Percentiles rank a stretch among this genome's conserved stretches.
Evolutionary conservation across 176 grass and related monocot genomes (phyloP).

Genomic region (Bolboschoenus planiculmis): DNA sequence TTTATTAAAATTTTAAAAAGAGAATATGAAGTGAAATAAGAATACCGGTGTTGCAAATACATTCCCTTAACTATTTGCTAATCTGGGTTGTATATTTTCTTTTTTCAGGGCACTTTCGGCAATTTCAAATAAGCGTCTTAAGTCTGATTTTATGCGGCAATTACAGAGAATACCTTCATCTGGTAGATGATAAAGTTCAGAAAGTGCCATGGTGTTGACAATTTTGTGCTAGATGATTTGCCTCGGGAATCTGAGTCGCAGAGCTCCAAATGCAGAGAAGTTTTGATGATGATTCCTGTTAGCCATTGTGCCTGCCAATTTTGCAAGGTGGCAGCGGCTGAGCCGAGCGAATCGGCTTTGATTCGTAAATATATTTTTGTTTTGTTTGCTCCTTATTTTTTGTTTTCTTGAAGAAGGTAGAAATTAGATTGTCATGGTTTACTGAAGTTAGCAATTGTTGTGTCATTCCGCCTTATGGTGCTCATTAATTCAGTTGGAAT

Average conservation of each 20-base stretch:
- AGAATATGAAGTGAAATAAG: background rate
- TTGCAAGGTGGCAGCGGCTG: slow-evolving; percentile 5
- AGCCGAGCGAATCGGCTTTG: background rate
- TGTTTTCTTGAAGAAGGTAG: background rate
- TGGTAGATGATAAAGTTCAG: slow-evolving; percentile 23
- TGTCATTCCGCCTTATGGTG: background rate
- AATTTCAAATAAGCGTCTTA: slow-evolving; percentile 28
- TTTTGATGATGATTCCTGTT: background rate
- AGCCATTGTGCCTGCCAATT: slow-evolving; percentile 11
- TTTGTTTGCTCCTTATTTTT: background rate
- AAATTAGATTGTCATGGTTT: background rate
- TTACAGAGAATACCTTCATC: slow-evolving; percentile 31
- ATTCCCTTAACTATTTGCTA: background rate
- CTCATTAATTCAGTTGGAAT: background rate
- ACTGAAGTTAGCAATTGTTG: background rate
- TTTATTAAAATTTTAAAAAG: background rate
- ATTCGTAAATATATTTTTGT: slow-evolving; percentile 2
- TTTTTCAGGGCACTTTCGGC: slow-evolving; percentile 23
- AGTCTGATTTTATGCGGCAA: slow-evolving; percentile 21
- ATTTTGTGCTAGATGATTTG: background rate
- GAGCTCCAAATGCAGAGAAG: background rate
- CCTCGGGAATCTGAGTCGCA: background rate
- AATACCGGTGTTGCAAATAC: background rate
- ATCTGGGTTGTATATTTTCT: background rate
- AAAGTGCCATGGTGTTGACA: background rate